Evolutionary conservation across 345 rosid species (phyloP).

Genomic region (Citrus sp.): DNA sequence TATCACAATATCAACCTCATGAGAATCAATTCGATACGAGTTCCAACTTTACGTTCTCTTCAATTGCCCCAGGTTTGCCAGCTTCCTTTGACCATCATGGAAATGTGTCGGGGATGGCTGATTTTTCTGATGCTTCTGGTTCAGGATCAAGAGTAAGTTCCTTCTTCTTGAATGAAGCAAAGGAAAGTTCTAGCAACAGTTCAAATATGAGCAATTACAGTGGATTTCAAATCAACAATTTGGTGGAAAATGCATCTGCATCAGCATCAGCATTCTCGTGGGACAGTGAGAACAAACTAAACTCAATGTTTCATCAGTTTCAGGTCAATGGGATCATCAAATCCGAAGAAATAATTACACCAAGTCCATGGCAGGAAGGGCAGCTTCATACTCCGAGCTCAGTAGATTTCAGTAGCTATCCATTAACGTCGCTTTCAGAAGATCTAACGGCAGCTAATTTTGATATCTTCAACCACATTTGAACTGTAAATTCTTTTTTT

Average conservation of each 20-base stretch:
- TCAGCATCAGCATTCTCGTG: conserved; percentile 23
- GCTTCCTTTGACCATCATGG: conserved; percentile 36
- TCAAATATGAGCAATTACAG: conserved; percentile 46
- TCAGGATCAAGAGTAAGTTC: conserved; percentile 39
- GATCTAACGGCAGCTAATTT: conserved; percentile 46
- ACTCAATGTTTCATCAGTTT: conserved; percentile 32
- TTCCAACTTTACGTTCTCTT: conserved; percentile 30
- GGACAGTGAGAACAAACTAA: conserved; percentile 29
- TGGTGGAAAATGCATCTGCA: conserved; percentile 23
- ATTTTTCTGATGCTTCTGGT: conserved; percentile 40
- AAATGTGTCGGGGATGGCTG: conserved; percentile 31
- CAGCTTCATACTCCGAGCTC: conserved; percentile 30
- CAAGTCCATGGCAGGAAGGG: conserved; percentile 36
- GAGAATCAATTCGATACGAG: conserved; percentile 31
- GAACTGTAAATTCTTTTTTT: conserved; percentile 34
- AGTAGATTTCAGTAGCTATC: conserved; percentile 49
- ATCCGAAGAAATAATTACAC: conserved; percentile 29
- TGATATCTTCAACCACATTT: conserved; percentile 48
- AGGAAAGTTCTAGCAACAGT: conserved; percentile 49
- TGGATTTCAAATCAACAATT: conserved; percentile 31
- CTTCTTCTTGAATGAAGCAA: conserved; percentile 33
- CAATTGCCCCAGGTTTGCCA: conserved; percentile 43
- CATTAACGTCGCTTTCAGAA: conserved; percentile 49
- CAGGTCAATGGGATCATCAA: conserved; percentile 31
- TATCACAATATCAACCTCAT: conserved; percentile 21